Percentiles rank a stretch among this genome's conserved stretches.
phyloP scores from a whole-genome alignment of 179 eudicot species.

The Spinacia oleracea region DNA sequence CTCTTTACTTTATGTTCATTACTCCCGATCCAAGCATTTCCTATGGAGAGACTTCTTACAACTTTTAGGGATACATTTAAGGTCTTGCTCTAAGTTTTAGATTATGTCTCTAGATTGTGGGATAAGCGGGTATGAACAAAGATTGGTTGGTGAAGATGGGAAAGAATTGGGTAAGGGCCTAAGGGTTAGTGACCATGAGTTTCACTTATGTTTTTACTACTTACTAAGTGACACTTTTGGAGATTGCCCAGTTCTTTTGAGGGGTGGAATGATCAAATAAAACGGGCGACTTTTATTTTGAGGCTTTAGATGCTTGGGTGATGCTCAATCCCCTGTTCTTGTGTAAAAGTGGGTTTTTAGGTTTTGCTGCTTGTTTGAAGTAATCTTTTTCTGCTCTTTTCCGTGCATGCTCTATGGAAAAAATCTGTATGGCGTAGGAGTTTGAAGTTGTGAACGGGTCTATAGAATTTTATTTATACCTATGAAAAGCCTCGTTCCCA shows the following conservation, averaged over 20 bases:
- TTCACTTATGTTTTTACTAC: neutral
- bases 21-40: too few species aligned
- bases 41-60: too few species aligned
- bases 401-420: too few species aligned
- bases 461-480: neutral
- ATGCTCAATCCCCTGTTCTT: neutral
- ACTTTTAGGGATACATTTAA: too few species aligned
- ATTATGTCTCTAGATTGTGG: neutral
- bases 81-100: neutral
- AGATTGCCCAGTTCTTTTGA: neutral
- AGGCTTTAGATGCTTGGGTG: neutral
- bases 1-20: too few species aligned
- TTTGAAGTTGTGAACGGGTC: neutral
- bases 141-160: neutral
- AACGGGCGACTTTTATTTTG: neutral
- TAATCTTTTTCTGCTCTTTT: too few species aligned
- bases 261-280: neutral
- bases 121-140: neutral
- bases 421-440: too few species aligned
- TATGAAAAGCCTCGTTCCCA: neutral
- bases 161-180: neutral
- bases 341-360: neutral
- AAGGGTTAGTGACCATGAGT: neutral
- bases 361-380: too few species aligned
- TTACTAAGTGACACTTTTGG: neutral